Base-by-base conservation (phyloP, 2,329 filamentous ascomycete genomes). In the Penicillium fuscoglaucum region DNA sequence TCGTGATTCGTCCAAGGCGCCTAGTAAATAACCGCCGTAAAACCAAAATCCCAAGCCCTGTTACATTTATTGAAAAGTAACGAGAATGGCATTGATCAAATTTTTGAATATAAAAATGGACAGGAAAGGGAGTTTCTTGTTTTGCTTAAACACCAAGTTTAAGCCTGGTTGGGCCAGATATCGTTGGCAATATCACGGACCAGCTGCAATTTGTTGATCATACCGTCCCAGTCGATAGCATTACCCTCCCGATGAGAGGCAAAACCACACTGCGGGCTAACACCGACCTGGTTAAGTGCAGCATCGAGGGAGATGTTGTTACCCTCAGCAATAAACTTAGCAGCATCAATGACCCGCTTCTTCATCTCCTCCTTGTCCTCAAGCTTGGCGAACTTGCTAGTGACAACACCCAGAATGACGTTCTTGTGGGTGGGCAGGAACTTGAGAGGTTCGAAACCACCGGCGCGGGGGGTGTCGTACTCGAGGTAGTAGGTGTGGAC, bases 241-340 rank as follows among this genome's bases (percentile, higher is more conserved):
- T 93, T 91, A 0, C 89, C 90, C 67, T 83, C 86, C 65, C 88
- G 85, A 71, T 93, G 89, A 37, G 86, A 90, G 37, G 88, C 90
- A 73, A 90, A 90, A 6, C 87, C 87, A 70, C 87, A 90, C 77
- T 91, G 88, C 0, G 89, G 88, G 69, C 85, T 89, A 19, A 90
- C 82, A 55, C 82, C 82, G 48, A 92, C 77, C 65, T 87, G 84
- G 74, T 88, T 82, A 13, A 93, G 78, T 0, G 88, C 88, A 72
- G 91, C 84, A 71, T 90, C 83, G 46, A 80, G 79, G 2, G 79
- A 84, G 75, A 89, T 80, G 10, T 83, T 83, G 53, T 82, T 86
- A 0, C 89, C 89, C 74, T 88, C 81, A 0, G 88, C 88, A 28
- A 92, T 83, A 72, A 86, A 87, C 50, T 88, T 84, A 2, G 88